Base-by-base conservation (phyloP, 108 stramenopile species). In the Cyclotella baltica region DNA sequence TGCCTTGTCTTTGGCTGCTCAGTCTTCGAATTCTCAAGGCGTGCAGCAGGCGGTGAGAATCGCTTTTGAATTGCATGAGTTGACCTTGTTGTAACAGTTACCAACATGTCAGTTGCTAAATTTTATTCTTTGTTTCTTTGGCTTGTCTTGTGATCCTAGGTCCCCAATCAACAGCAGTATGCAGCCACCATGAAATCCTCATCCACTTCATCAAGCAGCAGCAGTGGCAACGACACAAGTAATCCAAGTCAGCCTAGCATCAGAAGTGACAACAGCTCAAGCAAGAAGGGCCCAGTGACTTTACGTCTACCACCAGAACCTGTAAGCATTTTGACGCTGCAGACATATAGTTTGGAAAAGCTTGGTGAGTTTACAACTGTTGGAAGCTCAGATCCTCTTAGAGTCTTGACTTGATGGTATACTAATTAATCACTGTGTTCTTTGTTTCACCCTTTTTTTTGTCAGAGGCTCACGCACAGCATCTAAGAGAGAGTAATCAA, bases 401-500 rank as follows among this genome's bases (percentile, higher is more conserved):
- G 47, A n/a, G n/a, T 48, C 47, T 1, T 48, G 18, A 2, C 4
- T 6, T 48, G 4, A 25, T 57, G 13, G 28, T 23, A 29, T 57
- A 27, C 3, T 6, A 57, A 27, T 4, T 57, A 3, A 25, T 57
- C 13, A 13, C 22, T 25, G 1, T 57, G 13, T 23, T 57, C 23
- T 19, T 27, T 2, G 22, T 22, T 10, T 51, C 13, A 2, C 18
- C 27, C 16, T 29, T 18, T 33, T 28, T 18, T 43, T 28, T 50
- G 50, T 43, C 66, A 72, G 93, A 94, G 52, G 37, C 86, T 56
- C 90, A 94, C 62, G 83, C 86, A 15, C 66, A 76, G 27, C 61
- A 87, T 34, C 80, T 92, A 15, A 69, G 73, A 11, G 86, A 89
- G 34, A 68, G 77, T 40, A 83, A 89, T 47, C 90, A 91, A 62